Conservation (phyloP, 2,329 filamentous ascomycete species). For the Aotearoamyces nothofagi region DNA sequence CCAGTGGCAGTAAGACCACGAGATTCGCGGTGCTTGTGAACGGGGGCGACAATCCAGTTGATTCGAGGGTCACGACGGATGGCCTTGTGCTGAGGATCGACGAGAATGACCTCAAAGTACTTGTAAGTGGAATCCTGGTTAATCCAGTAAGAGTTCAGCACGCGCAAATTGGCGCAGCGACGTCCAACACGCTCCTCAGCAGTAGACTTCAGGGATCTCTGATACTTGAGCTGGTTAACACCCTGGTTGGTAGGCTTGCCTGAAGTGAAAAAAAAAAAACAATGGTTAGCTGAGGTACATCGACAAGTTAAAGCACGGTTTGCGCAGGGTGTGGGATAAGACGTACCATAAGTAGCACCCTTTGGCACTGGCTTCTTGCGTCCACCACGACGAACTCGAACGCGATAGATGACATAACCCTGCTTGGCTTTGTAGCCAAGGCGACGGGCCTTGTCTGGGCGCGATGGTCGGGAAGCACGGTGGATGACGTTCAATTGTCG, state of each 20-base stretch:
- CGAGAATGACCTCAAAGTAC: slow-evolving; percentile 99
- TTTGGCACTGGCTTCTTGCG: slow-evolving; percentile 93
- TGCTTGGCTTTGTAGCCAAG: slow-evolving; percentile 99
- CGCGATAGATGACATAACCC: slow-evolving; percentile 99
- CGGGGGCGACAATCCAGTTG: slow-evolving; percentile 99
- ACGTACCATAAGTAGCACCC: slow-evolving; percentile 98
- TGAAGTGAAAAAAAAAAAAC: slow-evolving; percentile 25
- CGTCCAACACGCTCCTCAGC: slow-evolving; percentile 99
- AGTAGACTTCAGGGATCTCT: slow-evolving; percentile 93
- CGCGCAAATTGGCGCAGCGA: slow-evolving; percentile 96
- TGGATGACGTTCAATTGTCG: slow-evolving; percentile 99
- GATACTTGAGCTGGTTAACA: slow-evolving; percentile 99
- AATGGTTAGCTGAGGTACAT: too few relatives aligned
- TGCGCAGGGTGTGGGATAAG: too few relatives aligned
- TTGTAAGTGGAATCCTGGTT: slow-evolving; percentile 99
- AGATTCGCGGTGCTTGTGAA: slow-evolving; percentile 99
- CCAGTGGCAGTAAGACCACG: slow-evolving; percentile 95
- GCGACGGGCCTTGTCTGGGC: slow-evolving; percentile 99
- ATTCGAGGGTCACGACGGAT: slow-evolving; percentile 96
- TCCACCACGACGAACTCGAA: slow-evolving; percentile 95
- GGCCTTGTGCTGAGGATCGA: slow-evolving; percentile 99
- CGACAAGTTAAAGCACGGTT: too few relatives aligned
- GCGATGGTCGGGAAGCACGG: slow-evolving; percentile 93
- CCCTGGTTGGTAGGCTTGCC: slow-evolving; percentile 99
- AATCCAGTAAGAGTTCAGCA: slow-evolving; percentile 99